These are phyloP conservation scores for Rhizopogon vesiculosus DNA, from an alignment of 768 basidiomycete species.

Conservation along the genomic window DNA sequence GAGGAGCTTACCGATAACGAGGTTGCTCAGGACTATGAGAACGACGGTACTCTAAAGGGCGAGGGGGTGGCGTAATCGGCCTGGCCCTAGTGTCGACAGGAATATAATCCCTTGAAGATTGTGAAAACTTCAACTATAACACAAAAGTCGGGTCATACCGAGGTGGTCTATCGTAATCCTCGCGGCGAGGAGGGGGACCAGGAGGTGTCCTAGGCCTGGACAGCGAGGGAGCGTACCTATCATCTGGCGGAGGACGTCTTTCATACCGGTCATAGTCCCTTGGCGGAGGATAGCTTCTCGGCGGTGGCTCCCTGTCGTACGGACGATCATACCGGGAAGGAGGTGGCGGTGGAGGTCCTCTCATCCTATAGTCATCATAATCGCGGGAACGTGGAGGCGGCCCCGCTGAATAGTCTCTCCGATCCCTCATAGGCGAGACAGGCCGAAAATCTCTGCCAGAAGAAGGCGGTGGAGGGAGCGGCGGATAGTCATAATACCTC, in stretches of 20 bases:
- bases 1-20: constrained; percentile 32
- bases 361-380: constrained; percentile 63
- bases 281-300: constrained; percentile 50
- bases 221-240: constrained; percentile 34
- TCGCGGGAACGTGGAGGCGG: constrained; percentile 51
- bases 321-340: constrained; percentile 54
- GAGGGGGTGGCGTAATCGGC: constrained; percentile 43
- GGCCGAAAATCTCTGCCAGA: constrained; percentile 55
- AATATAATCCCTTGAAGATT: constrained; percentile 48
- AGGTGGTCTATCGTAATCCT: constrained; percentile 60
- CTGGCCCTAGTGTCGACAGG: constrained; percentile 26
- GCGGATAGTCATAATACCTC: constrained; percentile 52
- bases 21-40: constrained; percentile 37
- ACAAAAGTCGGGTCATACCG: constrained; percentile 40
- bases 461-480: constrained; percentile 33
- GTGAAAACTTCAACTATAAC: constrained; percentile 1
- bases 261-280: constrained; percentile 61
- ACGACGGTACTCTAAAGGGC: constrained; percentile 50
- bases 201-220: constrained; percentile 50
- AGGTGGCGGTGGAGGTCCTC: constrained; percentile 43
- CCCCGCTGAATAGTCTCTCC: constrained; percentile 55
- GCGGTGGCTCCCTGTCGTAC: constrained; percentile 40
- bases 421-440: constrained; percentile 59
- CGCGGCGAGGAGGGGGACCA: constrained; percentile 50
- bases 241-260: constrained; percentile 41